A percentile compares a stretch with the other conserved stretches of the same genome.
phyloP scores from a whole-genome alignment of 2,329 filamentous ascomycete species.

The Pseudofabraea citricarpa region DNA sequence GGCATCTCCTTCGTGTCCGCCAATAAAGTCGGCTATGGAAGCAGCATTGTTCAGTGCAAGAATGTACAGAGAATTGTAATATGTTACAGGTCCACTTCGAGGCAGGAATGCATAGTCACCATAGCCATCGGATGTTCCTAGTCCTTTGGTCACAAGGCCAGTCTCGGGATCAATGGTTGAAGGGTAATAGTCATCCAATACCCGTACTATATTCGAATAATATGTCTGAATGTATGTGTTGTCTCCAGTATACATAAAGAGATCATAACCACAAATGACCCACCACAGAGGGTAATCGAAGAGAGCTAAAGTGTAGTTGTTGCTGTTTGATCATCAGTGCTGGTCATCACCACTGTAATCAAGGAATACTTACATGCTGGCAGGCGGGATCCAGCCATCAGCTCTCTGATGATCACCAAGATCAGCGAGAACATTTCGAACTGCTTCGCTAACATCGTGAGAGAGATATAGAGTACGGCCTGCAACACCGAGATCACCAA shows the following conservation, averaged over 20 bases:
- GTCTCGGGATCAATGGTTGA: conserved; percentile 34
- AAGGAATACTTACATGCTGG: conserved; percentile 40
- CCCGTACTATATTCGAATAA: conserved; percentile 34
- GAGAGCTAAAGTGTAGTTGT: conserved; percentile 40
- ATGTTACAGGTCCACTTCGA: conserved; percentile 42
- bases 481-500: conserved; percentile 46
- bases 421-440: conserved; percentile 44
- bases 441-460: conserved; percentile 35
- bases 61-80: conserved; percentile 48
- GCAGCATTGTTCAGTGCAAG: conserved; percentile 40
- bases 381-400: conserved; percentile 50
- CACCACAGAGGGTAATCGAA: conserved; percentile 51
- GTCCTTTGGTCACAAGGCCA: conserved; percentile 36
- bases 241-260: conserved; percentile 46
- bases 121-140: conserved; percentile 31
- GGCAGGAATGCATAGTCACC: conserved; percentile 48
- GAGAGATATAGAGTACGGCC: conserved; percentile 43
- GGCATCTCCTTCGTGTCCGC: conserved; percentile 27
- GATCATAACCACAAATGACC: conserved; percentile 43
- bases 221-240: conserved; percentile 34
- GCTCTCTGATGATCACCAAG: conserved; percentile 41
- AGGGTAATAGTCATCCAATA: conserved; percentile 42
- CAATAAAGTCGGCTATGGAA: conserved; percentile 32
- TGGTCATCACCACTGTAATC: too few relatives aligned
- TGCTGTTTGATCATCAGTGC: too few relatives aligned